Percentiles rank a stretch among this genome's conserved stretches.
phyloP scores from a whole-genome alignment of 257 asterid genomes.

The Fraxinus quadrangulata region DNA sequence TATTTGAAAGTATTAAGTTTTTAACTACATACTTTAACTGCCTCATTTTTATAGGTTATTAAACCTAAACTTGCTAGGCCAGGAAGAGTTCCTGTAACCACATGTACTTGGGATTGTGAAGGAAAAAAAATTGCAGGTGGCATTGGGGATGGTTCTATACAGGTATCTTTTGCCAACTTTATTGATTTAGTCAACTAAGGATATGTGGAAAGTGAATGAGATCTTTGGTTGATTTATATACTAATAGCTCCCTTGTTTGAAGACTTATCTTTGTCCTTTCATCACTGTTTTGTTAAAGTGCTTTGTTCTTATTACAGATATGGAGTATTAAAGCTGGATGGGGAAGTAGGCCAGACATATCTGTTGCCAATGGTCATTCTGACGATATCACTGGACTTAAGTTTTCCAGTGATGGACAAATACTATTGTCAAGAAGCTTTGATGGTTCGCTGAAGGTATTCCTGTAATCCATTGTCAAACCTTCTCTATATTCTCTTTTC shows the following conservation, averaged over 20 bases:
- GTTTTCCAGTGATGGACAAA: conserved; percentile 82
- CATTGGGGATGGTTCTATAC: conserved; percentile 90
- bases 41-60: conserved; percentile 62
- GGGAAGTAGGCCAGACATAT: conserved; percentile 91
- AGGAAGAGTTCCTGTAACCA: conserved; percentile 90
- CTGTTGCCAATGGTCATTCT: conserved; percentile 58
- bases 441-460: conserved; percentile 89
- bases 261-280: conserved; percentile 7
- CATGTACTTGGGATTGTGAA: conserved; percentile 93
- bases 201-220: background rate
- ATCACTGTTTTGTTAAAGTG: background rate
- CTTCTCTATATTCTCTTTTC: conserved; percentile 1
- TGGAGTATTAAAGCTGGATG: conserved; percentile 97
- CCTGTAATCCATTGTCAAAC: conserved; percentile 4
- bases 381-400: conserved; percentile 86
- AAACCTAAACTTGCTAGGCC: conserved; percentile 88
- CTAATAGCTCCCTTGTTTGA: background rate
- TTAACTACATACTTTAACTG: conserved; percentile 13
- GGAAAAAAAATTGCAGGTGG: conserved; percentile 92
- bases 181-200: background rate
- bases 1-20: conserved; percentile 2
- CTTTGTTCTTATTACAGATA: conserved; percentile 47
- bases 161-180: conserved; percentile 49
- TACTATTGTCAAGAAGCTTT: conserved; percentile 82
- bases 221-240: background rate